A percentile compares a stretch with the other conserved stretches of the same genome.
Conservation (phyloP, 495 filamentous ascomycete species). For the Pseudevernia furfuracea region DNA sequence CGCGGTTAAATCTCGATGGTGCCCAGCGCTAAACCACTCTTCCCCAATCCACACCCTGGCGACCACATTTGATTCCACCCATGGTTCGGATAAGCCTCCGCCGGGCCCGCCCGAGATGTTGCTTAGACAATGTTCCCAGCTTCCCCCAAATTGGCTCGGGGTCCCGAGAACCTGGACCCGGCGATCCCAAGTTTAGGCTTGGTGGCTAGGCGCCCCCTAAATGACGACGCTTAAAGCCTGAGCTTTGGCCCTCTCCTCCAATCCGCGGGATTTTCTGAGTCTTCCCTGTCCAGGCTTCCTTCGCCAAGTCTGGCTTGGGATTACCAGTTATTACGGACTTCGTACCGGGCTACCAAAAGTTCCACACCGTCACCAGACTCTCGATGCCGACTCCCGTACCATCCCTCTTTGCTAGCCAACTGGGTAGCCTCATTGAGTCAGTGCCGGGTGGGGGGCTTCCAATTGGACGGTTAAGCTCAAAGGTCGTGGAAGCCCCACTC, state of each 20-base stretch:
- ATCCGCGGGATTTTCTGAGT: background rate
- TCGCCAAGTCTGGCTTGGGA: background rate
- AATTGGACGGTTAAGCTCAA: background rate
- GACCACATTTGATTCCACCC: background rate
- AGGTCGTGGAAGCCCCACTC: background rate
- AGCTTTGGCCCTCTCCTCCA: background rate
- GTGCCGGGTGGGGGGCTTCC: background rate
- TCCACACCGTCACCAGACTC: background rate
- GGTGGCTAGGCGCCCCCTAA: conserved; percentile 1
- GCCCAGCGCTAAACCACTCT: background rate
- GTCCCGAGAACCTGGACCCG: background rate
- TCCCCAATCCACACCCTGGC: background rate
- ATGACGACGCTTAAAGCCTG: background rate
- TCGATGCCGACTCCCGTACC: background rate
- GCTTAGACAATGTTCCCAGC: background rate
- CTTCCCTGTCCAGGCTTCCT: background rate
- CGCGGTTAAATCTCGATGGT: background rate
- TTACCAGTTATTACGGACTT: background rate
- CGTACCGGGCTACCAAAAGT: background rate
- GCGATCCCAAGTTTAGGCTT: background rate
- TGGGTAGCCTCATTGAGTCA: background rate
- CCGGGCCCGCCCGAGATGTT: conserved; percentile 1
- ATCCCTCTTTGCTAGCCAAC: background rate
- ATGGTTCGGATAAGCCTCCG: background rate
- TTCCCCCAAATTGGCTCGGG: background rate